These are phyloP conservation scores for Lachancea fermentati DNA, from an alignment of 805 yeast genomes.

Conservation along the genomic window DNA sequence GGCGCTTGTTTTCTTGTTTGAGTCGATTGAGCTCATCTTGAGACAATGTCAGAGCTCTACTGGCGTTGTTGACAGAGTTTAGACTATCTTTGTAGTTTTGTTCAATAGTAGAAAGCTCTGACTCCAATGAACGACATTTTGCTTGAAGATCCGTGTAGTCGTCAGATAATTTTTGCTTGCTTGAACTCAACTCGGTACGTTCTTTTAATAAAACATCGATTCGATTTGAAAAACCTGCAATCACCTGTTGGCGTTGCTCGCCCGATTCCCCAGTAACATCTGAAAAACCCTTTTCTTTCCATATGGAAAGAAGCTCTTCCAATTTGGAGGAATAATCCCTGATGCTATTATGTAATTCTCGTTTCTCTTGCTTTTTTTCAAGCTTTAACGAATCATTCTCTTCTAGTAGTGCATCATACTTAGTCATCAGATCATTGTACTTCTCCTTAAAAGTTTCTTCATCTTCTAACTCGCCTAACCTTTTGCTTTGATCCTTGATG, in stretches of 20 bases:
- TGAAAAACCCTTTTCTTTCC: conserved; percentile 15
- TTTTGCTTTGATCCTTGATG: conserved; percentile 46
- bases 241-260: conserved; percentile 26
- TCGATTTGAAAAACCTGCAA: conserved; percentile 45
- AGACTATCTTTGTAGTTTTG: conserved; percentile 66
- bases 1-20: conserved; percentile 48
- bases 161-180: conserved; percentile 29
- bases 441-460: conserved; percentile 43
- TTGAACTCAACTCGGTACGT: conserved; percentile 38
- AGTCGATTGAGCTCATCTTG: conserved; percentile 65
- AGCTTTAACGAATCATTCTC: conserved; percentile 41
- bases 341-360: conserved; percentile 29
- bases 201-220: conserved; percentile 49
- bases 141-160: conserved; percentile 29
- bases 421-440: conserved; percentile 42
- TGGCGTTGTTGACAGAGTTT: conserved; percentile 66
- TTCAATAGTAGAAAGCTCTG: conserved; percentile 42
- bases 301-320: conserved; percentile 24
- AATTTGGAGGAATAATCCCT: conserved; percentile 27
- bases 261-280: conserved; percentile 4
- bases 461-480: conserved; percentile 40
- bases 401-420: conserved; percentile 38
- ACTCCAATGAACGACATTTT: conserved; percentile 24
- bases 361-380: conserved; percentile 31
- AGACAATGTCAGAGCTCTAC: conserved; percentile 65